A percentile compares a stretch with the other conserved stretches of the same genome.
phyloP scores from a whole-genome alignment of 2,329 filamentous ascomycete species.

The Daldinia sp. region DNA sequence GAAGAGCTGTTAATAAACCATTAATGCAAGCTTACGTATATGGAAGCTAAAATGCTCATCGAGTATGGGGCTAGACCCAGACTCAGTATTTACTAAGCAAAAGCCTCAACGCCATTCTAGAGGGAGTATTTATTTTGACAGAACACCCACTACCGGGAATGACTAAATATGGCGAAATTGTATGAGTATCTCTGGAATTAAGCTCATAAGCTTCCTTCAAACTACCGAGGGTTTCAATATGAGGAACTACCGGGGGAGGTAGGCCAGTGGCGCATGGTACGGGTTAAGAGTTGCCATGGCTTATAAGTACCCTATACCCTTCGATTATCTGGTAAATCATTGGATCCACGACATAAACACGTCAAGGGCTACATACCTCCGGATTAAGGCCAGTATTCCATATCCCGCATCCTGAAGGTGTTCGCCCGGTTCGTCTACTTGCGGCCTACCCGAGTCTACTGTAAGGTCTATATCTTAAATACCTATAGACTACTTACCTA shows the following conservation, averaged over 20 bases:
- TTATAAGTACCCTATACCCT: background rate
- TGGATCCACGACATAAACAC: background rate
- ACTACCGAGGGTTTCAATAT: background rate
- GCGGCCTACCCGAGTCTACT: background rate
- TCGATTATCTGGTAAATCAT: background rate
- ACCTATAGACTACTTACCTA: background rate
- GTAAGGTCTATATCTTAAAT: conserved; percentile 4
- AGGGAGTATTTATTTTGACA: background rate
- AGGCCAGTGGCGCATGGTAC: background rate
- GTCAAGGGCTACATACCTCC: background rate
- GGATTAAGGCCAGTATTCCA: background rate
- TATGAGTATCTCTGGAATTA: background rate
- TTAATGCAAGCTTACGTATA: conserved; percentile 4
- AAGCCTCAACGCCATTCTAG: background rate
- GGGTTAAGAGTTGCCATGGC: background rate
- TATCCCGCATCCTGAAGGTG: background rate
- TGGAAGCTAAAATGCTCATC: background rate
- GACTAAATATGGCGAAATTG: background rate
- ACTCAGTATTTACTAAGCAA: background rate
- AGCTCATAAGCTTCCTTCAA: background rate
- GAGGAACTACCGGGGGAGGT: conserved; percentile 1
- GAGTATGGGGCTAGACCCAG: background rate
- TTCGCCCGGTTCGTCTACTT: background rate
- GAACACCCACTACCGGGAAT: background rate
- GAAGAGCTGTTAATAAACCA: background rate